Percentiles rank a stretch among this genome's conserved stretches.
These are phyloP conservation scores for Neofusicoccum sp. DNA, from an alignment of 2,329 filamentous ascomycete genomes.

Conservation along the genomic window DNA sequence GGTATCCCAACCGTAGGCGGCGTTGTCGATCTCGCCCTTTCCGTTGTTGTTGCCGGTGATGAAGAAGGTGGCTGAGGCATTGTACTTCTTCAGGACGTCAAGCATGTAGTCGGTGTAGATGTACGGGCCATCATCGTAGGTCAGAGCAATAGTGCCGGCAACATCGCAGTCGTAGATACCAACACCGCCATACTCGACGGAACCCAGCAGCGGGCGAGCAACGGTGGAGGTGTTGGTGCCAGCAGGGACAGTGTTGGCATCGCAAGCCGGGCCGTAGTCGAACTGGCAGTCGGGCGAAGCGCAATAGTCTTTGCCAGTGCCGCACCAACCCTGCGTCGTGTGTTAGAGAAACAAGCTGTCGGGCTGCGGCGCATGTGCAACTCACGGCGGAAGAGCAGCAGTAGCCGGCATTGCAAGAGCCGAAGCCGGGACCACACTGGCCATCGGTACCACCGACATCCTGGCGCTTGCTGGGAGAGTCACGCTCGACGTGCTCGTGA, in stretches of 20 bases:
- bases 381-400: slow-evolving; percentile 40
- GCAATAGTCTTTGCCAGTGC: slow-evolving; percentile 59
- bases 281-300: slow-evolving; percentile 64
- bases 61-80: slow-evolving; percentile 70
- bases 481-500: slow-evolving; percentile 27
- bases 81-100: slow-evolving; percentile 61
- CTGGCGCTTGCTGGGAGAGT: slow-evolving; percentile 34
- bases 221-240: slow-evolving; percentile 60
- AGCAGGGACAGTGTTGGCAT: slow-evolving; percentile 58
- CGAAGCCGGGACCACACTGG: slow-evolving; percentile 32
- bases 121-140: slow-evolving; percentile 69
- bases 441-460: slow-evolving; percentile 32
- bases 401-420: slow-evolving; percentile 34
- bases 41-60: slow-evolving; percentile 61
- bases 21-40: slow-evolving; percentile 59
- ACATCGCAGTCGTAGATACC: slow-evolving; percentile 60
- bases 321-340: slow-evolving; percentile 52
- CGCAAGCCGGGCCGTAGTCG: slow-evolving; percentile 62
- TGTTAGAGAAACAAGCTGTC: background rate
- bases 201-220: slow-evolving; percentile 56
- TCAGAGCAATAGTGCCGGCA: slow-evolving; percentile 64
- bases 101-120: slow-evolving; percentile 64
- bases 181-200: slow-evolving; percentile 58
- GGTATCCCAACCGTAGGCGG: slow-evolving; percentile 47
- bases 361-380: slow-evolving; percentile 23